A percentile compares a stretch with the other conserved stretches of the same genome.
These are phyloP conservation scores for Ceratopteris richardii DNA, from an alignment of 75 land plant species.

Conservation along the genomic window DNA sequence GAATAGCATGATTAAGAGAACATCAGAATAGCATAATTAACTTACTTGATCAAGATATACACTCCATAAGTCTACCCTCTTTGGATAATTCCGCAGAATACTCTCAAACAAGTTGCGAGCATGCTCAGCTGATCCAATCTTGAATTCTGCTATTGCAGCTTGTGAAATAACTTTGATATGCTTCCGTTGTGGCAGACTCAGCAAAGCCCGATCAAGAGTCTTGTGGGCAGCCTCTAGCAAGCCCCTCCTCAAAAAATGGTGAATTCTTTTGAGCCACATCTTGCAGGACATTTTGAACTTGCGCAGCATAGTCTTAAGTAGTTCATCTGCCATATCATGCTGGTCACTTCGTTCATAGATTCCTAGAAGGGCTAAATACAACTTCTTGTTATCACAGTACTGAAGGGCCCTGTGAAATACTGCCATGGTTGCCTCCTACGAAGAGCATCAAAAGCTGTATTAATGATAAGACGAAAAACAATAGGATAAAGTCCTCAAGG, in stretches of 20 bases:
- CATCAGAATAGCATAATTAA: too few species aligned
- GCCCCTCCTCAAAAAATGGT: constrained; percentile 41
- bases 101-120: constrained; percentile 85
- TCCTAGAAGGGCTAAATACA: constrained; percentile 73
- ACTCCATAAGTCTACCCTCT: constrained; percentile 92
- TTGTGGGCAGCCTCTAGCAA: constrained; percentile 45
- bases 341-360: constrained; percentile 73
- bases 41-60: constrained; percentile 88
- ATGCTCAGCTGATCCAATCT: constrained; percentile 69
- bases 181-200: constrained; percentile 70
- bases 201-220: constrained; percentile 52
- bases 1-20: too few species aligned
- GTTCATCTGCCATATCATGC: constrained; percentile 75
- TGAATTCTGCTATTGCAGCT: constrained; percentile 79
- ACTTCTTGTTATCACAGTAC: constrained; percentile 76
- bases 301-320: constrained; percentile 72
- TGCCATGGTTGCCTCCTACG: constrained; percentile 74
- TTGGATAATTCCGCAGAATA: constrained; percentile 78
- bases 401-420: constrained; percentile 72
- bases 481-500: too few species aligned
- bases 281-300: constrained; percentile 79
- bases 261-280: constrained; percentile 72
- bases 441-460: not conserved
- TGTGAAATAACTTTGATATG: constrained; percentile 84
- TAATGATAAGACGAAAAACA: not conserved